Percentiles rank a stretch among this genome's conserved stretches.
These are phyloP conservation scores for Camelina neglecta DNA, from an alignment of 345 rosid species.

Conservation along the genomic window DNA sequence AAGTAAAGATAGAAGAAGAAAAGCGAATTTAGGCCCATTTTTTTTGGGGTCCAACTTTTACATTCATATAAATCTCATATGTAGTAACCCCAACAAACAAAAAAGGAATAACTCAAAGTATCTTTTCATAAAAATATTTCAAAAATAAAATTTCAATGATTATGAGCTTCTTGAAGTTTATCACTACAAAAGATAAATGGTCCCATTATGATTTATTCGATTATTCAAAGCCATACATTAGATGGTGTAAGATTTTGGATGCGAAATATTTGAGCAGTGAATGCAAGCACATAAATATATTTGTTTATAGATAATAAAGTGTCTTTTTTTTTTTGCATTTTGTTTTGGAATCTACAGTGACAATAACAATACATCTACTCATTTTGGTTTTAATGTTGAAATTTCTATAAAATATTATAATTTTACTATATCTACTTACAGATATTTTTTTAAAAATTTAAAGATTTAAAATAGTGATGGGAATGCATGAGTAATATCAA, in stretches of 20 bases:
- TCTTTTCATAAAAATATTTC: constrained; percentile 21
- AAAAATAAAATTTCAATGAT: constrained; percentile 35
- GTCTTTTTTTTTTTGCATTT: background rate
- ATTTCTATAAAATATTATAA: background rate
- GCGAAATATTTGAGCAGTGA: constrained; percentile 16
- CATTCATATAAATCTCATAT: constrained; percentile 31
- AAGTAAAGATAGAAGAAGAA: constrained; percentile 21
- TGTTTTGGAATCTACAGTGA: constrained; percentile 1
- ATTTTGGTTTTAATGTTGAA: background rate
- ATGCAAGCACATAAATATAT: background rate
- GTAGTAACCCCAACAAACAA: constrained; percentile 42
- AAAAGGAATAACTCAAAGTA: constrained; percentile 34
- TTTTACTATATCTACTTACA: background rate
- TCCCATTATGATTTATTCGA: constrained; percentile 33
- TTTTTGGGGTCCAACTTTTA: constrained; percentile 39
- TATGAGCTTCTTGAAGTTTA: constrained; percentile 39
- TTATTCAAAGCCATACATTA: constrained; percentile 36
- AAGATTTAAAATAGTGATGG: background rate
- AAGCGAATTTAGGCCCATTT: constrained; percentile 33
- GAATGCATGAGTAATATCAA: background rate
- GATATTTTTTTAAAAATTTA: background rate
- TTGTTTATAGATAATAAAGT: background rate
- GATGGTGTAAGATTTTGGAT: constrained; percentile 27
- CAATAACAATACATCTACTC: background rate
- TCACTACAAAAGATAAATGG: constrained; percentile 39